Evolutionary conservation across 177 flowering plant species (phyloP), one percentile per base, ranked within the genome.

Genomic region (Vitis hybrid): DNA sequence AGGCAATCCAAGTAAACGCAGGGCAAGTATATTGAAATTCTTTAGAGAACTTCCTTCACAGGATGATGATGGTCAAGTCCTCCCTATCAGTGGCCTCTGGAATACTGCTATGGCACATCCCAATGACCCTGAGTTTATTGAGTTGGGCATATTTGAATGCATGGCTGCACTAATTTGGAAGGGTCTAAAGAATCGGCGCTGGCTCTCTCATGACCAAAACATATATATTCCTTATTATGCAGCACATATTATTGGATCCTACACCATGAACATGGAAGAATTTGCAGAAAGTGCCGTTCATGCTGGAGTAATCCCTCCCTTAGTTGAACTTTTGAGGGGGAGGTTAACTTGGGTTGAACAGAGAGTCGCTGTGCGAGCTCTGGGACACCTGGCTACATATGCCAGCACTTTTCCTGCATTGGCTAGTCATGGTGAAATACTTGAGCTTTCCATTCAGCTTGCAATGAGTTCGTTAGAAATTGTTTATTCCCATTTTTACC

Each of bases 61-160:
- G 72, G 98, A 95, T 77, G 97, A 95, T 56, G 98, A 96, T 78
- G 99, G 99, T 69, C 99, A 96, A 80, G 99, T 96, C 74, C 99
- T 96, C 26, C 98, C 99, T 10, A 93, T 96, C 32, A 96, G 98
- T 81, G 97, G 98, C 71, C 91, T 96, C 55, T 96, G 99, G 99
- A 96, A 96, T 77, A 94, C 99, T 56, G 99, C 99, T 17, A 96
- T 96, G 99, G 97, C 98, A 32, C 99, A 96, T 83, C 99, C 99
- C 5, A 96, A 93, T 74, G 99, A 96, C 52, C 94, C 98, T n/a
- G 99, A 96, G 80, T 96, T 96, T 82, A 87, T 92, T 60, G 97
- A 96, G 64, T 79, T 94, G 73, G 98, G 99, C 54, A 91, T 94
- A 66, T 96, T 96, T 81, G 97, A 93, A 74, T 96, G 99, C 86